A percentile compares a stretch with the other conserved stretches of the same genome.
These are phyloP conservation scores for Elsinoe arachidis DNA, from an alignment of 2,329 filamentous ascomycete species.

Conservation along the genomic window DNA sequence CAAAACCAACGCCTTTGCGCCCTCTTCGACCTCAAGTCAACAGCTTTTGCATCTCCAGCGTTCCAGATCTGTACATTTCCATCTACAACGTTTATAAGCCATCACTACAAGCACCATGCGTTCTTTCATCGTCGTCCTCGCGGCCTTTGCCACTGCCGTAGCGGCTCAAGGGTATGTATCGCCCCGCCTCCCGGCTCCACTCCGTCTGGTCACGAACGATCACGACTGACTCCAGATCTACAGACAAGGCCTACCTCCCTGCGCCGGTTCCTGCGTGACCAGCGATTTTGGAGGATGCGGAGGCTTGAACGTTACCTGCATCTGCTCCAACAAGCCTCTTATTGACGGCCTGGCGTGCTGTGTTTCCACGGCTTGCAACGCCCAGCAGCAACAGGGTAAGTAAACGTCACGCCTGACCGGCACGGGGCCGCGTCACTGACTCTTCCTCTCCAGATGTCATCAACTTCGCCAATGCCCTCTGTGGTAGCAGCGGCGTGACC, in stretches of 20 bases:
- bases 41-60: no score
- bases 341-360: constrained; percentile 35
- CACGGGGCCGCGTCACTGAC: not conserved
- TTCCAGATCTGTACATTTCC: no score
- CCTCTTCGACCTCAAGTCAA: not conserved
- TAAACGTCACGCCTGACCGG: not conserved
- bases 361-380: constrained; percentile 29
- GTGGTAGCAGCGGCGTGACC: constrained; percentile 30
- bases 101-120: not conserved
- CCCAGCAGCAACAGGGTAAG: constrained; percentile 28
- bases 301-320: constrained; percentile 33
- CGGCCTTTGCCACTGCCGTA: constrained; percentile 2
- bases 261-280: constrained; percentile 30
- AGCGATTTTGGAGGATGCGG: constrained; percentile 31
- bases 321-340: constrained; percentile 31
- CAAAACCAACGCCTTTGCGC: not conserved
- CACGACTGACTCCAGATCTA: not conserved
- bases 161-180: not conserved
- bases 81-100: no score
- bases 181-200: not conserved
- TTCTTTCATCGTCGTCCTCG: not conserved
- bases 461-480: constrained; percentile 34
- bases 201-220: not conserved
- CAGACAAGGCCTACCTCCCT: constrained; percentile 23
- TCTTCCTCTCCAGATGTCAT: constrained; percentile 29